A percentile compares a stretch with the other conserved stretches of the same genome.
These are phyloP conservation scores for Prosopis cineraria DNA, from an alignment of 306 rosid species.

Conservation along the genomic window DNA sequence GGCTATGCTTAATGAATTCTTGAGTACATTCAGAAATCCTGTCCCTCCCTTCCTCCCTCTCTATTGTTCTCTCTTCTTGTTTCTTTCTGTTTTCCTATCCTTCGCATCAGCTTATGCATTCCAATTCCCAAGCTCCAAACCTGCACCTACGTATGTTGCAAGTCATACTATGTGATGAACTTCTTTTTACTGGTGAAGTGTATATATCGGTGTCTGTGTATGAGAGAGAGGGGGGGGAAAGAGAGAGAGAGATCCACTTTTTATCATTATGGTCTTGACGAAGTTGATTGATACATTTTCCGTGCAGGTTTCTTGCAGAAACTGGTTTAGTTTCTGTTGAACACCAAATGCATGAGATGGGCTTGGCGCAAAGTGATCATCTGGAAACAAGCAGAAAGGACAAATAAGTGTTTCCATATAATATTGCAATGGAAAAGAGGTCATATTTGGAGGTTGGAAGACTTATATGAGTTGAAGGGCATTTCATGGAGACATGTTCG, in stretches of 20 bases:
- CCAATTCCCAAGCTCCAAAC: not conserved
- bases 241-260: not conserved
- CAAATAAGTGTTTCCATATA: slow-evolving; percentile 32
- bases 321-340: slow-evolving; percentile 84
- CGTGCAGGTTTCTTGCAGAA: slow-evolving; percentile 86
- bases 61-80: too few relatives aligned
- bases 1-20: too few relatives aligned
- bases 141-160: not conserved
- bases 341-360: slow-evolving; percentile 84
- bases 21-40: too few relatives aligned
- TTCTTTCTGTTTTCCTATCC: too few relatives aligned
- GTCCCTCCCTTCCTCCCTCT: too few relatives aligned
- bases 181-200: not conserved
- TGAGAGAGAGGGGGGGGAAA: too few relatives aligned
- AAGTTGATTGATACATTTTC: too few relatives aligned
- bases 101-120: too few relatives aligned
- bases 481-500: not conserved
- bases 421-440: slow-evolving; percentile 34
- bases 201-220: too few relatives aligned
- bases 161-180: slow-evolving; percentile 9
- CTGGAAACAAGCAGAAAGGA: slow-evolving; percentile 45
- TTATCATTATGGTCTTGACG: not conserved
- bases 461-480: not conserved
- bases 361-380: slow-evolving; percentile 48
- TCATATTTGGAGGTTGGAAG: slow-evolving; percentile 30